These are phyloP conservation scores for Xylariaceae sp. DNA, from an alignment of 2,329 filamentous ascomycete species.

Conservation along the genomic window DNA sequence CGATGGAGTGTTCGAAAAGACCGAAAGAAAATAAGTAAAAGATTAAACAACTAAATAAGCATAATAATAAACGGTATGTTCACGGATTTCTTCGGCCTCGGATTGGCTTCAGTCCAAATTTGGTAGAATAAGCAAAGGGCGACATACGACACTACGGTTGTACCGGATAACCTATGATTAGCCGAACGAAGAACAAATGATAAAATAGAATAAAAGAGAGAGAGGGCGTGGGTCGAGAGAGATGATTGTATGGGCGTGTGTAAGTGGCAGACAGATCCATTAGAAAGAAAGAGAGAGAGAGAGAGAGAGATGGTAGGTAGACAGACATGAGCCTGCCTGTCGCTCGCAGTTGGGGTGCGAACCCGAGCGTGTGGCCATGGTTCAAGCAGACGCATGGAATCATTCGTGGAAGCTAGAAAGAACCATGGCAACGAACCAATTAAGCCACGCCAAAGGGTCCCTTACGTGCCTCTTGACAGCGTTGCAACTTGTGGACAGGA, in stretches of 20 bases:
- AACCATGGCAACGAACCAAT: slow-evolving; percentile 1
- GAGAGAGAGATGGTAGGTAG: not conserved
- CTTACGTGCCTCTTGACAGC: slow-evolving; percentile 13
- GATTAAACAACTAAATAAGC: not conserved
- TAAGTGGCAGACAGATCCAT: not conserved
- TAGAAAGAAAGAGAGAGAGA: not conserved
- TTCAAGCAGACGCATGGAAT: slow-evolving; percentile 12
- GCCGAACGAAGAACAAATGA: not conserved
- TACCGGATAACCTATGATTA: slow-evolving; percentile 8
- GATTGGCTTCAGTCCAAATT: slow-evolving; percentile 14
- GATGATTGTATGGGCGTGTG: not conserved
- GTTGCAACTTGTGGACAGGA: slow-evolving; percentile 8
- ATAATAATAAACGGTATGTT: not conserved
- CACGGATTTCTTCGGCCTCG: not conserved
- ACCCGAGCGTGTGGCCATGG: not conserved
- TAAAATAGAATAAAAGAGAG: slow-evolving; percentile 2
- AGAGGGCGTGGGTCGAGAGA: not conserved
- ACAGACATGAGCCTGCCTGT: not conserved
- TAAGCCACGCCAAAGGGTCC: not conserved
- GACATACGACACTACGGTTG: slow-evolving; percentile 12
- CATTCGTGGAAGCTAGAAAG: slow-evolving; percentile 14
- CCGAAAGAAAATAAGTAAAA: not conserved
- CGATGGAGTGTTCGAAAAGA: slow-evolving; percentile 7
- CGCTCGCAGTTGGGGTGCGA: too few relatives aligned
- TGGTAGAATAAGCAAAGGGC: slow-evolving; percentile 15